Percentiles rank a stretch among this genome's conserved stretches.
These are phyloP conservation scores for Trichoderma polysporum DNA, from an alignment of 2,329 filamentous ascomycete species.

Conservation along the genomic window DNA sequence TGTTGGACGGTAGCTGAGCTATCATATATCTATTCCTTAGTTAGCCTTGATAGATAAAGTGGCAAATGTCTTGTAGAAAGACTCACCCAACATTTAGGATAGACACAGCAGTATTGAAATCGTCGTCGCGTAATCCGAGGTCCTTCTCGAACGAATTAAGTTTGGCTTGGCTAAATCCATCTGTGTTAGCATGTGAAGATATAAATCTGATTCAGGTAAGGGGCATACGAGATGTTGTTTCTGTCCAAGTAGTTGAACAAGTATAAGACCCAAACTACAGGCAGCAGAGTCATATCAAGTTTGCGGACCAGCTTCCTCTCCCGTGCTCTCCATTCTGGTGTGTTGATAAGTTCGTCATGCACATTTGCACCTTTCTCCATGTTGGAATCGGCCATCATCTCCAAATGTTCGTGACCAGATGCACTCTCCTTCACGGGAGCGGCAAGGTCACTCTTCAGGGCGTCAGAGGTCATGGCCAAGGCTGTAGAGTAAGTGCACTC, in stretches of 20 bases:
- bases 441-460: neutral
- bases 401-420: neutral
- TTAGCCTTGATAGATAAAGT: neutral
- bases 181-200: neutral
- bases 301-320: constrained; percentile 62
- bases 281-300: constrained; percentile 61
- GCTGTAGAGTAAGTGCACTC: neutral
- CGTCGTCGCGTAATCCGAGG: neutral
- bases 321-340: neutral
- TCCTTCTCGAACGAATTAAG: constrained; percentile 3
- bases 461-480: constrained; percentile 1
- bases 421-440: neutral
- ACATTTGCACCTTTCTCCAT: neutral
- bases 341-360: neutral
- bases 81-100: constrained; percentile 42
- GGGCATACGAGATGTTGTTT: constrained; percentile 42
- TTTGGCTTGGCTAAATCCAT: neutral
- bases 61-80: fast-evolving
- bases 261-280: constrained; percentile 42
- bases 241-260: constrained; percentile 48
- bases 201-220: constrained; percentile 18
- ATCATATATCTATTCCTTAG: constrained; percentile 34
- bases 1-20: constrained; percentile 44
- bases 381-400: neutral
- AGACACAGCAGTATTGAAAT: constrained; percentile 29